Evolutionary conservation across 2,329 filamentous ascomycete species (phyloP).

Genomic region (Chalaropsis thielavioides): DNA sequence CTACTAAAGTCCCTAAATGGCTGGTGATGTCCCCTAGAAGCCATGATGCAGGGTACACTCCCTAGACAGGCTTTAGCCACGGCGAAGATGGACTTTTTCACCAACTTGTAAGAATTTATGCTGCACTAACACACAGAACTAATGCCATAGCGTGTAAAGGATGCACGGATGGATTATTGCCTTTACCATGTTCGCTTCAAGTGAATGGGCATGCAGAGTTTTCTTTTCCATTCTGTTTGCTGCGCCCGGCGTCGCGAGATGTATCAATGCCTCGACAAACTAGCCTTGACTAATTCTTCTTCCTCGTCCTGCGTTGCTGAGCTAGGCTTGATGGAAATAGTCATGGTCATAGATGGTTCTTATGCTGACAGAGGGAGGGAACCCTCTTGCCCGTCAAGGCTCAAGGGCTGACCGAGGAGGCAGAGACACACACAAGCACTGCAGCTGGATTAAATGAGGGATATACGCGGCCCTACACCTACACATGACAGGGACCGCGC

Average conservation of each 20-base stretch:
- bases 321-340: background rate
- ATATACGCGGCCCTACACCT: background rate
- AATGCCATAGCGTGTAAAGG: background rate
- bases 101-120: background rate
- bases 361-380: background rate
- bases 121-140: background rate
- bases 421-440: background rate
- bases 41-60: background rate
- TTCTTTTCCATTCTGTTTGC: background rate
- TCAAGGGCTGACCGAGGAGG: background rate
- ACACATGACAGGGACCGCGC: background rate
- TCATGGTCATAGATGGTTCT: no score
- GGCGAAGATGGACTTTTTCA: background rate
- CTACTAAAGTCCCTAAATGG: no score
- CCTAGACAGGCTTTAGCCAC: background rate
- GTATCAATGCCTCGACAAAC: background rate
- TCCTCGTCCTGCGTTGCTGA: no score
- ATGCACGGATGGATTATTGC: background rate
- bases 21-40: background rate
- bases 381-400: background rate
- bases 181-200: background rate
- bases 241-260: background rate
- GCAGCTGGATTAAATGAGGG: background rate
- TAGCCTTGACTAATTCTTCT: no score
- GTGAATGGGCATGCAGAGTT: background rate